These are phyloP conservation scores for Phytophthora uliginosa DNA, from an alignment of 352 stramenopile genomes.

Conservation along the genomic window DNA sequence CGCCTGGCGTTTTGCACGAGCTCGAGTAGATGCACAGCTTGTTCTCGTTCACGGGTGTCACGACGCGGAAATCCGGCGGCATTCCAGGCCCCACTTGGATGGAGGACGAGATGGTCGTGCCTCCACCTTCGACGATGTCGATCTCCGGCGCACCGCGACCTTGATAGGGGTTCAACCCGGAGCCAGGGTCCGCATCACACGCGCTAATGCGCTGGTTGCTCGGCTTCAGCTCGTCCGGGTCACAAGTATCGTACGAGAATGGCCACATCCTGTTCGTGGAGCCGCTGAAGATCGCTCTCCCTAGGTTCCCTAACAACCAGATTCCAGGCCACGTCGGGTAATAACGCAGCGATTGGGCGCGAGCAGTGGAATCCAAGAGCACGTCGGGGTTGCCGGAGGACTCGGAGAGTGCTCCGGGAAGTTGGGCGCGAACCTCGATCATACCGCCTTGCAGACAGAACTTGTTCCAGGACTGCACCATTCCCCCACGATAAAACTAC, in stretches of 20 bases:
- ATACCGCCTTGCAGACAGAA: conserved; percentile 95
- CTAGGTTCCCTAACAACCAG: conserved; percentile 93
- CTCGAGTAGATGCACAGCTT: conserved; percentile 60
- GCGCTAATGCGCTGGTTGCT: conserved; percentile 74
- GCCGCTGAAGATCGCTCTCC: conserved; percentile 92
- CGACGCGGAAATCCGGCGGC: conserved; percentile 55
- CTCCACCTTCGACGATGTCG: conserved; percentile 93
- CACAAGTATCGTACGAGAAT: conserved; percentile 94
- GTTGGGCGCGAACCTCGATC: conserved; percentile 81
- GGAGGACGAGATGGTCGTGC: conserved; percentile 78
- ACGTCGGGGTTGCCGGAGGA: conserved; percentile 56
- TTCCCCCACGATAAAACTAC: conserved; percentile 76
- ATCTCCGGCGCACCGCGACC: conserved; percentile 95
- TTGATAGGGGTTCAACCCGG: conserved; percentile 83
- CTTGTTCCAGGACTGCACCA: conserved; percentile 95
- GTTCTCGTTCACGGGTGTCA: conserved; percentile 37
- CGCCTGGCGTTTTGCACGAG: conserved; percentile 51
- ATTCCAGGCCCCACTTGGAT: conserved; percentile 76
- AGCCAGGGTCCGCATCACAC: conserved; percentile 91
- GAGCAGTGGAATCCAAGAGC: conserved; percentile 43
- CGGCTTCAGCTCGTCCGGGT: conserved; percentile 44
- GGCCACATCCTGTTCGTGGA: conserved; percentile 95
- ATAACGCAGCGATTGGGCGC: conserved; percentile 41
- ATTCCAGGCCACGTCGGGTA: conserved; percentile 93
- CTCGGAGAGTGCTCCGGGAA: conserved; percentile 72